Base-by-base conservation (phyloP, 78 protist species). In the Dictyostelium brefeldianum region DNA sequence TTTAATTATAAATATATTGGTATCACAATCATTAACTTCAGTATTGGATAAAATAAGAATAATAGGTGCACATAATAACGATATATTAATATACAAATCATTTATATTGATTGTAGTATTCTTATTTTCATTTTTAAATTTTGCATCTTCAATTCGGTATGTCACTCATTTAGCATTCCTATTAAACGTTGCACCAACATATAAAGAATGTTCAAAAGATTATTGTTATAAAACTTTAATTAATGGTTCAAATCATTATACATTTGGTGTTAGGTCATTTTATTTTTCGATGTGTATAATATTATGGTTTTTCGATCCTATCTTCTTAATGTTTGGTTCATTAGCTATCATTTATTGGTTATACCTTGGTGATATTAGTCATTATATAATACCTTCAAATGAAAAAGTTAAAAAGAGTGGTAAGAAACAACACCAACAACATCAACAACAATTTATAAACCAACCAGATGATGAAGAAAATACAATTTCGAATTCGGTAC, bases 281-380 rank as follows among this genome's bases (percentile, higher is more conserved):
- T 85, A 85, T 29, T 85, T 73, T 64, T 85, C 92, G 15, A 22
- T 85, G 59, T 22, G 56, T 0, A 57, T 85, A 29, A 85, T 85
- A 5, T 43, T 85, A 22, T 85, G 92, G 92, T 85, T 85, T 20
- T 85, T 85, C 17, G 92, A 85, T 75, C 92, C 92, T 18, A 5
- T 85, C 1, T 85, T 85, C 62, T 41, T 85, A n/a, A n/a, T 85
- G 22, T 41, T 62, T 3, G 67, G 77, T 47, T 75, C 92, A 3
- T 4, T 85, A 7, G 14, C 75, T 3, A 36, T 85, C 0, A 17
- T 75, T 1, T 25, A 56, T 41, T 85, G 92, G 92, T 29, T 85
- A 12, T 85, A 85, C 46, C 14, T 85, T 15, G 92, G 92, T 20
- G 92, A 85, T 47, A 70, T 51, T 62, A 69, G 80, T 31, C 71